A percentile compares a stretch with the other conserved stretches of the same genome.
Evolutionary conservation across 768 basidiomycete species (phyloP).

Genomic region (Boletus coccyginus): DNA sequence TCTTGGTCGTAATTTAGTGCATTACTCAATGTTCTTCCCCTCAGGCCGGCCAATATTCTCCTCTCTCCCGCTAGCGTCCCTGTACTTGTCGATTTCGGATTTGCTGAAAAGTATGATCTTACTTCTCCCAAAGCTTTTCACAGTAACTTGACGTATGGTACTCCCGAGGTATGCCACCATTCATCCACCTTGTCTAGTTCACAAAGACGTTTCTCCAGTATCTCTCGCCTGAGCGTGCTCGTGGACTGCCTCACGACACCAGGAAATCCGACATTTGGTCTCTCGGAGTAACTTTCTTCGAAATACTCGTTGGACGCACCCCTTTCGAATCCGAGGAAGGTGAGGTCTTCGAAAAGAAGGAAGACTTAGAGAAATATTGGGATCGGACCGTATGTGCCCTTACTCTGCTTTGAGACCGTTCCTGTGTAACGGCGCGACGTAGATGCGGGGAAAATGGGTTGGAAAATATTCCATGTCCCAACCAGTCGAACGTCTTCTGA

Average conservation of each 20-base stretch:
- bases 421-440: neutral
- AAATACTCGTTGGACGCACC: constrained; percentile 88
- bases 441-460: constrained; percentile 84
- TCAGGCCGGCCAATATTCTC: constrained; percentile 90
- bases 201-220: constrained; percentile 49
- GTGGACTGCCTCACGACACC: constrained; percentile 88
- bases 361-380: constrained; percentile 86
- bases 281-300: constrained; percentile 90
- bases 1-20: neutral
- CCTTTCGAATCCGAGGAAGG: constrained; percentile 85
- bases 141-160: constrained; percentile 84
- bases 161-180: constrained; percentile 66
- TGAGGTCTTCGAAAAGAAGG: constrained; percentile 74
- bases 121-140: constrained; percentile 66
- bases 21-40: neutral
- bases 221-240: constrained; percentile 88
- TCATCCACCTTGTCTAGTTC: neutral
- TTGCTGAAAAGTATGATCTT: constrained; percentile 83
- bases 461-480: constrained; percentile 63
- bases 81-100: constrained; percentile 94
- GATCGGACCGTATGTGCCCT: constrained; percentile 60
- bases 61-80: constrained; percentile 75
- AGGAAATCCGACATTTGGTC: constrained; percentile 88
- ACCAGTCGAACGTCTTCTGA: constrained; percentile 61
- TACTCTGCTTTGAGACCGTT: neutral